These are phyloP conservation scores for Termitomyces sp. DNA, from an alignment of 768 basidiomycete species.

Conservation along the genomic window DNA sequence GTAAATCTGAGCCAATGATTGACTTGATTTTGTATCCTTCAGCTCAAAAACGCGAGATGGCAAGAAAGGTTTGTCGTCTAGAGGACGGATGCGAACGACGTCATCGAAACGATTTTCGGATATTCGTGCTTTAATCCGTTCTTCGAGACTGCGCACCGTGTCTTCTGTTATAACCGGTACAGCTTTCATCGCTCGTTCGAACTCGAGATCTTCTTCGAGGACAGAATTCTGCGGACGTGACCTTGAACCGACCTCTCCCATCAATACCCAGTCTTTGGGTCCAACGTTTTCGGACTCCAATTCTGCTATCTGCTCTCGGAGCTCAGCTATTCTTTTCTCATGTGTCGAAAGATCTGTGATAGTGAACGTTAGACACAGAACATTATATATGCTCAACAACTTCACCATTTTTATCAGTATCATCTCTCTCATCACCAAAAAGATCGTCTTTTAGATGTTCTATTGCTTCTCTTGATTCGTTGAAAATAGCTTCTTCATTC, in stretches of 20 bases:
- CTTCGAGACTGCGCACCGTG: constrained; percentile 76
- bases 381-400: constrained; percentile 9
- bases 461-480: constrained; percentile 43
- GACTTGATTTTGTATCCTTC: constrained; percentile 81
- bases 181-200: constrained; percentile 84
- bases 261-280: constrained; percentile 87
- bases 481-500: constrained; percentile 29
- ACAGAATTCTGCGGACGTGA: constrained; percentile 87
- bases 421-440: constrained; percentile 72
- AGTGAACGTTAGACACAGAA: constrained; percentile 2
- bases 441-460: constrained; percentile 73
- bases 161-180: constrained; percentile 92
- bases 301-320: constrained; percentile 74
- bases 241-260: constrained; percentile 85
- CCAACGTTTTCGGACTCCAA: constrained; percentile 87
- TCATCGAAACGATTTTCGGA: constrained; percentile 87
- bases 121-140: constrained; percentile 86
- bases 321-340: constrained; percentile 69
- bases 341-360: constrained; percentile 67
- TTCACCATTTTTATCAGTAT: constrained; percentile 24
- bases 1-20: constrained; percentile 94
- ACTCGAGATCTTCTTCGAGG: constrained; percentile 92
- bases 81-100: constrained; percentile 75
- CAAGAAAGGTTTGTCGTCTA: constrained; percentile 85
- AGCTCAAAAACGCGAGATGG: constrained; percentile 88